Evolutionary conservation across 352 stramenopile genomes (phyloP), one percentile per base, ranked within the genome.

Genomic region (Aphanomyces astaci): DNA sequence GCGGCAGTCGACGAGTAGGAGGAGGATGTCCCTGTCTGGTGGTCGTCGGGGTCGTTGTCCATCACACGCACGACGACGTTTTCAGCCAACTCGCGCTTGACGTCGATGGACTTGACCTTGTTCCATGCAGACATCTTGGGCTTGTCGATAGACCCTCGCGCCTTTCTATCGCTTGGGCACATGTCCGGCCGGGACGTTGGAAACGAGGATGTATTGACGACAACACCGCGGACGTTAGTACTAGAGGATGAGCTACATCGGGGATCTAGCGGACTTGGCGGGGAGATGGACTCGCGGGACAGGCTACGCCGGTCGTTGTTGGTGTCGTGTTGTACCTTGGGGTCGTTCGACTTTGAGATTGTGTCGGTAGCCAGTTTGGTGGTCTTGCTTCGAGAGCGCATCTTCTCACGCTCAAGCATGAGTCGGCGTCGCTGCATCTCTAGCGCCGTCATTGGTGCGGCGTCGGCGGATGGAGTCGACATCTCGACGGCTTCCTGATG

Each of bases 321-420:
- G 9, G 13, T 19, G 45, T 27, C 13, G 19, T 17, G 9, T 9
- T 17, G 39, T 46, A 17, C 39, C 45, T 53, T 5, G 22, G 4
- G 45, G 13, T n/a, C 45, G 22, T 7, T 53, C n/a, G n/a, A n/a
- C n/a, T n/a, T n/a, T n/a, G 45, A 25, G 4, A 25, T n/a, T 25
- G 45, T 19, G 22, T n/a, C 45, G 9, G 45, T 19, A 24, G 45
- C 13, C 4, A 19, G 13, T 53, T 53, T n/a, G 0, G 22, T 55
- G 48, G 19, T 30, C 56, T 39, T 51, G 25, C 32, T 48, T 48
- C 27, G 19, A 22, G 56, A 65, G 36, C 56, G 36, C 31, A 65
- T 51, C 40, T 65, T 65, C 19, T 65, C 56, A 10, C 56, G 56
- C 40, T 65, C 56, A 13, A 48, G 11, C 32, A 36, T 19, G n/a